A percentile compares a stretch with the other conserved stretches of the same genome.
phyloP scores from a whole-genome alignment of 257 asterid genomes.

The Solanum lignicaule region DNA sequence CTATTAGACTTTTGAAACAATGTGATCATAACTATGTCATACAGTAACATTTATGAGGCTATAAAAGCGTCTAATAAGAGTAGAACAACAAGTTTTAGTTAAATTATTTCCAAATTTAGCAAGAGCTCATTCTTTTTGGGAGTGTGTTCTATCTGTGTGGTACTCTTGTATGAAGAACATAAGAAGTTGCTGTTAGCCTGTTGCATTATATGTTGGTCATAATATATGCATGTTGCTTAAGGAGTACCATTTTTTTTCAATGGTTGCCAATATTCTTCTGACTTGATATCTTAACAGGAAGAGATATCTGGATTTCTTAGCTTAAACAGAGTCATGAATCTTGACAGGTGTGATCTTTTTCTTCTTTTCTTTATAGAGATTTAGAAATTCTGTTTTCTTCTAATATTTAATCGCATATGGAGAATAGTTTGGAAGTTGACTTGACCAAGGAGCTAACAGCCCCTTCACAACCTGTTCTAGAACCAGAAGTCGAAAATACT shows the following conservation, averaged over 20 bases:
- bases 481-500: constrained; percentile 30
- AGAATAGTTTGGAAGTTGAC: constrained; percentile 67
- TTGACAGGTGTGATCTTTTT: constrained; percentile 48
- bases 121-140: not conserved
- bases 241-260: not conserved
- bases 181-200: not conserved
- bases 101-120: not conserved
- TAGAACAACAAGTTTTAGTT: not conserved
- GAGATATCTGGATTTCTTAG: constrained; percentile 81
- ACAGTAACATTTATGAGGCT: not conserved
- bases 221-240: not conserved
- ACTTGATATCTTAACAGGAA: constrained; percentile 33
- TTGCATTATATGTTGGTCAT: not conserved
- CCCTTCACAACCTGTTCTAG: constrained; percentile 24
- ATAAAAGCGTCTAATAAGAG: not conserved
- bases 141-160: not conserved
- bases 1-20: not conserved
- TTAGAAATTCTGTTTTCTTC: not conserved
- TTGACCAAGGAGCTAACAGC: constrained; percentile 56
- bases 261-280: not conserved
- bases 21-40: not conserved
- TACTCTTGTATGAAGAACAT: not conserved
- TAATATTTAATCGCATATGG: constrained; percentile 1
- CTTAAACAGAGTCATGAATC: constrained; percentile 87
- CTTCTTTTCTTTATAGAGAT: not conserved